Conservation (phyloP, 176 grass and related monocot species). For the Oryza glaberrima region DNA sequence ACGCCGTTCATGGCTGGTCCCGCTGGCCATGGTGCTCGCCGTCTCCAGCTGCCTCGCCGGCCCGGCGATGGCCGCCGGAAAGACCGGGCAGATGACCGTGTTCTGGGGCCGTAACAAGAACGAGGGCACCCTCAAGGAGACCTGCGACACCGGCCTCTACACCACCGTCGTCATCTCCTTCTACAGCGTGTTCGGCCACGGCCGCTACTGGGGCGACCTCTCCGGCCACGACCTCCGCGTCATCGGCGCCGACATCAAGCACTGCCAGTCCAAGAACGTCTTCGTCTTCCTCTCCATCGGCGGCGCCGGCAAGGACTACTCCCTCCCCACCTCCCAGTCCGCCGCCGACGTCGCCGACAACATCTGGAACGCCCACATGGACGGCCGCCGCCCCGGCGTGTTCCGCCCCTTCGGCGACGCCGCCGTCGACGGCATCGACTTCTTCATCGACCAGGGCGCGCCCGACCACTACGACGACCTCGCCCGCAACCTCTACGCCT, state of each 20-base stretch:
- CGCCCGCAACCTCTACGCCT: background rate
- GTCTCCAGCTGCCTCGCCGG: background rate
- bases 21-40: background rate
- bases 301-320: slow-evolving; percentile 17
- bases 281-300: slow-evolving; percentile 27
- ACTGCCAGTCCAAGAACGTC: slow-evolving; percentile 28
- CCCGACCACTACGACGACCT: slow-evolving; percentile 35
- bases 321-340: background rate
- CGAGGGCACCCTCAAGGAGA: slow-evolving; percentile 19
- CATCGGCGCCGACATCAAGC: slow-evolving; percentile 28
- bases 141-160: slow-evolving; percentile 25
- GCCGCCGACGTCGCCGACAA: slow-evolving; percentile 28
- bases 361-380: slow-evolving; percentile 20
- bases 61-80: background rate
- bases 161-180: background rate
- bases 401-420: slow-evolving; percentile 39
- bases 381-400: background rate
- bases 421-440: slow-evolving; percentile 14
- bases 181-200: slow-evolving; percentile 21
- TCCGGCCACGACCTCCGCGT: background rate
- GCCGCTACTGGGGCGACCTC: slow-evolving; percentile 27
- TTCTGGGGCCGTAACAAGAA: slow-evolving; percentile 26
- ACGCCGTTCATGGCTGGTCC: background rate
- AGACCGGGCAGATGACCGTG: background rate
- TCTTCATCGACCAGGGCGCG: slow-evolving; percentile 9